Percentiles rank a stretch among this genome's conserved stretches.
Evolutionary conservation across 176 grass and related monocot genomes (phyloP).

Genomic region (Miscanthus lutarioriparius): DNA sequence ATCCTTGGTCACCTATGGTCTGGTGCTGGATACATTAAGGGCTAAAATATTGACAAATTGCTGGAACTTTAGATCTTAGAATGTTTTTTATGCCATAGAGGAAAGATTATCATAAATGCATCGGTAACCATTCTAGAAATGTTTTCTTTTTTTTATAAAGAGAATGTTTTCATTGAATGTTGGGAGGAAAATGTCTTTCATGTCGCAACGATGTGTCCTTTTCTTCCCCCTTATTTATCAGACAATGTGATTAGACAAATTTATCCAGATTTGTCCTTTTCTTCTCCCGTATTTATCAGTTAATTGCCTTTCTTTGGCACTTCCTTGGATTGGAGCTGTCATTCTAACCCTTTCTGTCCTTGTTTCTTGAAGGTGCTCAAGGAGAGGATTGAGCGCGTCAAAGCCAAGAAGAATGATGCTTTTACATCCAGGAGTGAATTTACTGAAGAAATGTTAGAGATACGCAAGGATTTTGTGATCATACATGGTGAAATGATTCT

Average conservation of each 20-base stretch:
- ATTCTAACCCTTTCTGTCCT: background rate
- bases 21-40: background rate
- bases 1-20: background rate
- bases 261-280: background rate
- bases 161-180: background rate
- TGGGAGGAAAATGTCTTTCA: background rate
- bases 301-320: background rate
- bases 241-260: background rate
- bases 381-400: slow-evolving; percentile 85
- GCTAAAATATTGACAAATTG: background rate
- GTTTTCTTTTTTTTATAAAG: background rate
- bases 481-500: slow-evolving; percentile 99
- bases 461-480: slow-evolving; percentile 89
- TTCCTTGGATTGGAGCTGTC: background rate
- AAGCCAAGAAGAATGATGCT: slow-evolving; percentile 60
- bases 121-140: background rate
- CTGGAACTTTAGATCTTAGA: background rate
- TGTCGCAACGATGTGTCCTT: background rate
- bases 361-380: slow-evolving; percentile 69
- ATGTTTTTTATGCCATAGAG: background rate
- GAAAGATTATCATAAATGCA: background rate
- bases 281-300: slow-evolving; percentile 3
- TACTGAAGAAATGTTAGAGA: slow-evolving; percentile 91
- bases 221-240: background rate
- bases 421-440: slow-evolving; percentile 63